A percentile compares a stretch with the other conserved stretches of the same genome.
Conservation (phyloP, 129 eudicot genomes). For the Helichrysum umbraculigerum region DNA sequence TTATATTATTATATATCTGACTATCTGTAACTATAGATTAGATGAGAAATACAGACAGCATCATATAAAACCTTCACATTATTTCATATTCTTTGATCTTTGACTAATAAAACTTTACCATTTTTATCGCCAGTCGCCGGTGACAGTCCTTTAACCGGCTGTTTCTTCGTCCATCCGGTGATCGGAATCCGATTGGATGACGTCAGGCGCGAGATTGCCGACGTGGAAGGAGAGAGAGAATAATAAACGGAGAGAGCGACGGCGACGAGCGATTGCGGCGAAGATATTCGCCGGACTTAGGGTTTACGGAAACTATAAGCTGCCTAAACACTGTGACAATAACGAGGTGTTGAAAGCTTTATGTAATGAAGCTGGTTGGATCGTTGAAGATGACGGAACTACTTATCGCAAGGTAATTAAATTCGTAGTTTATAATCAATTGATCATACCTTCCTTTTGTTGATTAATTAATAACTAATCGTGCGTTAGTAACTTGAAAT, state of each 20-base stretch:
- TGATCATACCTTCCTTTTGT: too few relatives aligned
- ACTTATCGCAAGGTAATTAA: slow-evolving; percentile 72
- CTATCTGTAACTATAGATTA: neutral
- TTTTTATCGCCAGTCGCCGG: slow-evolving; percentile 21
- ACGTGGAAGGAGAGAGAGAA: slow-evolving; percentile 96
- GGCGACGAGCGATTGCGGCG: slow-evolving; percentile 93
- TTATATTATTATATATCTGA: neutral
- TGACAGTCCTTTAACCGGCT: neutral
- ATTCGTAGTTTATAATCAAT: neutral
- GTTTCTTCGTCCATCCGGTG: neutral
- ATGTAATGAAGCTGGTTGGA: slow-evolving; percentile 85
- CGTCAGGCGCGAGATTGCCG: slow-evolving; percentile 79
- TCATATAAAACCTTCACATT: slow-evolving; percentile 6
- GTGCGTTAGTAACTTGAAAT: too few relatives aligned
- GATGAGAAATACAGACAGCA: neutral
- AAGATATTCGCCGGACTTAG: slow-evolving; percentile 89
- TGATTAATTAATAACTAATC: too few relatives aligned
- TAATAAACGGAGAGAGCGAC: slow-evolving; percentile 85
- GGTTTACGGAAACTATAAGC: slow-evolving; percentile 77
- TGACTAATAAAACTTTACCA: neutral
- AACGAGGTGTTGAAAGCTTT: slow-evolving; percentile 92
- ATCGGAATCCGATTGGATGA: slow-evolving; percentile 38
- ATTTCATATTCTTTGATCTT: slow-evolving; percentile 1
- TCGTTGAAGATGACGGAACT: slow-evolving; percentile 93
- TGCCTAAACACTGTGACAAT: slow-evolving; percentile 93